These are phyloP conservation scores for Aspergillus fischeri DNA, from an alignment of 2,329 filamentous ascomycete species.

Conservation along the genomic window DNA sequence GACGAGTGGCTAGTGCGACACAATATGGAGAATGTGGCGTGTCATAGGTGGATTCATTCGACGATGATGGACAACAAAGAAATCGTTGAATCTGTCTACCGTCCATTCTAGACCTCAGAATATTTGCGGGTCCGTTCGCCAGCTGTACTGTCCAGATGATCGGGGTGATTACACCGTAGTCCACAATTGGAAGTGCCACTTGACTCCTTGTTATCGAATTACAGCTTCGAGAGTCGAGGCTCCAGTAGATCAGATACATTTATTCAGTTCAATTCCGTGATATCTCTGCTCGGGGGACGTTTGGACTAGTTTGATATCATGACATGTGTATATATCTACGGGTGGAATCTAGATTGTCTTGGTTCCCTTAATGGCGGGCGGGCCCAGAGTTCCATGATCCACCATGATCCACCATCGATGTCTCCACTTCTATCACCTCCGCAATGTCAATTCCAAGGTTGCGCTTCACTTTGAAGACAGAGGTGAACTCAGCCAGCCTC, in stretches of 20 bases:
- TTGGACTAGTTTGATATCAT: too few species aligned
- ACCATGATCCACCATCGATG: too few species aligned
- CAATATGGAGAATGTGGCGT: neutral
- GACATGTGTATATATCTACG: neutral
- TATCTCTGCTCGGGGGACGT: too few species aligned
- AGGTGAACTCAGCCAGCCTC: neutral
- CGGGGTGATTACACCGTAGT: neutral
- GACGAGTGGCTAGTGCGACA: too few species aligned
- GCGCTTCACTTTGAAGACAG: neutral
- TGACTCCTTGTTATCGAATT: too few species aligned
- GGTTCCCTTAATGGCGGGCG: neutral
- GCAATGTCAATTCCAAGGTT: neutral
- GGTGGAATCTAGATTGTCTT: neutral
- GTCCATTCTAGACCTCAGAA: neutral
- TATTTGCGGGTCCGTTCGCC: neutral
- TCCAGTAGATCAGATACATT: neutral
- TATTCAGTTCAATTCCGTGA: neutral
- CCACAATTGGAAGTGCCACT: neutral
- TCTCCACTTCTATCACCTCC: neutral
- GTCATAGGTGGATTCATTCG: neutral
- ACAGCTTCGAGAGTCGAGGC: too few species aligned
- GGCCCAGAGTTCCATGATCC: neutral
- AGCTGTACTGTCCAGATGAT: neutral
- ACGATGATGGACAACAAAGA: neutral
- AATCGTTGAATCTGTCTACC: neutral